Evolutionary conservation across 169 alveolate species (phyloP).

Genomic region (Cyclospora cayetanensis): DNA sequence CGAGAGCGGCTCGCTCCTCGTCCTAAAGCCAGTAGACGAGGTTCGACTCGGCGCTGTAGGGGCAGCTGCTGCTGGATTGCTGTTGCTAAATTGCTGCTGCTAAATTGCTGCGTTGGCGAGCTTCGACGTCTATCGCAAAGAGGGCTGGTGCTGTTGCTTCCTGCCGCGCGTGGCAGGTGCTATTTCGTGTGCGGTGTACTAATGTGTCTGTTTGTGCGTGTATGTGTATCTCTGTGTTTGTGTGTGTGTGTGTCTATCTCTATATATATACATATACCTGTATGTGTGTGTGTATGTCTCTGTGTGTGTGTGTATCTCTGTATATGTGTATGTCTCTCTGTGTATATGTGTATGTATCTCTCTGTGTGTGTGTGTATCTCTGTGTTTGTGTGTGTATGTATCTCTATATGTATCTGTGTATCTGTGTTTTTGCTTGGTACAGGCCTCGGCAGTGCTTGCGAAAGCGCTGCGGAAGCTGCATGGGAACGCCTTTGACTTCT

Average conservation of each 20-base stretch:
- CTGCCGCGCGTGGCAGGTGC: background rate
- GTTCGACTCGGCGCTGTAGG: background rate
- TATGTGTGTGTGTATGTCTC: no score
- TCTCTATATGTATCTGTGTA: no score
- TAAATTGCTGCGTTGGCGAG: background rate
- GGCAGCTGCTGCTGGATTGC: background rate
- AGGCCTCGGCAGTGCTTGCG: slow-evolving; percentile 41
- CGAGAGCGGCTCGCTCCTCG: slow-evolving; percentile 57
- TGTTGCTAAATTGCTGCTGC: background rate
- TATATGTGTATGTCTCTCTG: no score
- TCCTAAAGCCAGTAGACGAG: slow-evolving; percentile 36
- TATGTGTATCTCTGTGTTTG: no score
- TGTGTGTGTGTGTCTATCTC: background rate
- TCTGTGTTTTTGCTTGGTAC: background rate
- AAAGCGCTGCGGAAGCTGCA: slow-evolving; percentile 40
- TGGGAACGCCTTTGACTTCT: slow-evolving; percentile 47
- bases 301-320: no score
- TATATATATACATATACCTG: no score
- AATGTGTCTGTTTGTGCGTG: no score
- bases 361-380: no score
- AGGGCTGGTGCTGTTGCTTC: background rate
- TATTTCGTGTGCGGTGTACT: background rate
- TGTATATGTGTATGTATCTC: no score
- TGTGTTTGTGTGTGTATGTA: no score
- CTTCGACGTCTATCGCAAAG: background rate